Evolutionary conservation across 1,139 yeast genomes (phyloP).

Genomic region (Nakaseomyces uthaithaninus): DNA sequence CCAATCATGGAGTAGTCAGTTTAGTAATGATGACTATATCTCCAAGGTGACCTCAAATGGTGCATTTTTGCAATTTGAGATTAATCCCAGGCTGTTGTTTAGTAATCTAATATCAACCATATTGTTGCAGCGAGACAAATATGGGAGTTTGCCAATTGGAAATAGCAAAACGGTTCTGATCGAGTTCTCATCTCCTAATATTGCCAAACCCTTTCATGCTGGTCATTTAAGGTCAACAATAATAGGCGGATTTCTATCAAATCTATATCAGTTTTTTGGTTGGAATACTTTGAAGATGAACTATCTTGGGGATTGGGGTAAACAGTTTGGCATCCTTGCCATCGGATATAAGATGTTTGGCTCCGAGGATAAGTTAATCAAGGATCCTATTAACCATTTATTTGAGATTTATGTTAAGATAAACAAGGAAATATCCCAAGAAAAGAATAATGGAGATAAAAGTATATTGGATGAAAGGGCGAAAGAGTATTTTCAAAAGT

Average conservation of each 20-base stretch:
- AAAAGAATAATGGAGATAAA: conserved; percentile 27
- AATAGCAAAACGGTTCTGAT: conserved; percentile 62
- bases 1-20: conserved; percentile 69
- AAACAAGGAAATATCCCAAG: conserved; percentile 69
- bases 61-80: conserved; percentile 83
- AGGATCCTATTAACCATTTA: conserved; percentile 88
- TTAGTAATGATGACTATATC: conserved; percentile 59
- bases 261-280: conserved; percentile 82
- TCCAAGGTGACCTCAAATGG: conserved; percentile 75
- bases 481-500: conserved; percentile 72
- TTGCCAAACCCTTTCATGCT: conserved; percentile 99
- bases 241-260: conserved; percentile 90
- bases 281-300: conserved; percentile 86
- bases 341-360: conserved; percentile 88
- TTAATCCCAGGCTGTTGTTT: conserved; percentile 56
- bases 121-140: conserved; percentile 48
- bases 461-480: conserved; percentile 65
- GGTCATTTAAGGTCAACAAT: conserved; percentile 97
- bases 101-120: conserved; percentile 64
- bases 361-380: conserved; percentile 55
- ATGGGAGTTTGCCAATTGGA: conserved; percentile 74
- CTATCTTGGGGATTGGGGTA: conserved; percentile 99
- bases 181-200: conserved; percentile 95
- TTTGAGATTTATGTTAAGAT: conserved; percentile 89
- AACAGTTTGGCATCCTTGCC: conserved; percentile 93